These are phyloP conservation scores for Pyricularia pennisetigena DNA, from an alignment of 2,329 filamentous ascomycete genomes.

Conservation along the genomic window DNA sequence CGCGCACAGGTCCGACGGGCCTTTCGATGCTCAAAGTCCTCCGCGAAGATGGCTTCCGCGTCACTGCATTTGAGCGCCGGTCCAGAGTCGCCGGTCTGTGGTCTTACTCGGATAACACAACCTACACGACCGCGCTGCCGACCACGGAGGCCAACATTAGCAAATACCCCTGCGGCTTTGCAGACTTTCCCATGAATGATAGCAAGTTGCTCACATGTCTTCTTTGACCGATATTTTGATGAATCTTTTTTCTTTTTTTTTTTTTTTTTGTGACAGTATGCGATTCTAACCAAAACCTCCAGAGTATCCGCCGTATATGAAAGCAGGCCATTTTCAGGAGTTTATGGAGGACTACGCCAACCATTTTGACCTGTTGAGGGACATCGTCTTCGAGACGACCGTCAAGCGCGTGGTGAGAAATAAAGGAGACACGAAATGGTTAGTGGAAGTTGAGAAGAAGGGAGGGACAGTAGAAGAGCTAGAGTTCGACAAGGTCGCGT, in stretches of 20 bases:
- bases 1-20: conserved; percentile 16
- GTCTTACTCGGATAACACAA: conserved; percentile 26
- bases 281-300: neutral
- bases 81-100: conserved; percentile 31
- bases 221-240: neutral
- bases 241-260: neutral
- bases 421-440: conserved; percentile 8
- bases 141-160: conserved; percentile 23
- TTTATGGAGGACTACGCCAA: conserved; percentile 27
- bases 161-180: conserved; percentile 27
- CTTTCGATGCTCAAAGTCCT: conserved; percentile 27
- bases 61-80: conserved; percentile 27
- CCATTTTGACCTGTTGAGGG: conserved; percentile 8
- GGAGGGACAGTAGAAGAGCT: neutral
- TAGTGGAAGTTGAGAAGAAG: neutral
- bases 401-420: conserved; percentile 6
- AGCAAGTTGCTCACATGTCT: conserved; percentile 16
- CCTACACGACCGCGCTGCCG: conserved; percentile 22
- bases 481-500: conserved; percentile 9
- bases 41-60: conserved; percentile 31
- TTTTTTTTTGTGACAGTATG: too few species aligned
- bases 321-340: conserved; percentile 19
- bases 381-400: conserved; percentile 9
- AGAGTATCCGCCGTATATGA: conserved; percentile 19
- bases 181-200: conserved; percentile 31